Conservation (phyloP, 2,329 filamentous ascomycete species). For the Sporothrix schenckii region DNA sequence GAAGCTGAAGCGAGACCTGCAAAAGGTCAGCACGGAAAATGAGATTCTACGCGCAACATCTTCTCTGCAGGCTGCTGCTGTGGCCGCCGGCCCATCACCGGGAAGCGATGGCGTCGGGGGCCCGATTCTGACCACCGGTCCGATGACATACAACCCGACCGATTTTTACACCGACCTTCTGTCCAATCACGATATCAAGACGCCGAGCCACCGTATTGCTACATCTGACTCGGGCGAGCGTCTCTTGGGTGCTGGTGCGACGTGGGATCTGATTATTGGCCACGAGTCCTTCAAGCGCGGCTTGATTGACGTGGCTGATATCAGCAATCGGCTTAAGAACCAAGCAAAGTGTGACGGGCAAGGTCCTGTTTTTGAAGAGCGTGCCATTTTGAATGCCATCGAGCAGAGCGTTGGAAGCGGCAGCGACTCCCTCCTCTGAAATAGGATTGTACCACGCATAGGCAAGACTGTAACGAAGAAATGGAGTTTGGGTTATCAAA, state of each 20-base stretch:
- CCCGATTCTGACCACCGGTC: slow-evolving; percentile 62
- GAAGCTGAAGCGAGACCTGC: slow-evolving; percentile 78
- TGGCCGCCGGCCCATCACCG: slow-evolving; percentile 45
- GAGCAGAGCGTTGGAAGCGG: slow-evolving; percentile 75
- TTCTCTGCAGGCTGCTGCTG: slow-evolving; percentile 41
- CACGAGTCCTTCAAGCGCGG: slow-evolving; percentile 78
- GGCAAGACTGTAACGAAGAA: slow-evolving; percentile 22
- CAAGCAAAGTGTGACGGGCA: slow-evolving; percentile 81
- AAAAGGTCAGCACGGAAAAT: slow-evolving; percentile 85
- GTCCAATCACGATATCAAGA: slow-evolving; percentile 64
- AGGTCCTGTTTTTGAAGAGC: slow-evolving; percentile 84
- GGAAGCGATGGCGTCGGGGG: slow-evolving; percentile 50
- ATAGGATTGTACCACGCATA: background rate
- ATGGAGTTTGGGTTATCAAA: slow-evolving; percentile 21
- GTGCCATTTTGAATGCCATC: slow-evolving; percentile 72
- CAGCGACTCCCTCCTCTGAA: slow-evolving; percentile 70
- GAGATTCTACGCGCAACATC: slow-evolving; percentile 86
- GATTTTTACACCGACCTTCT: slow-evolving; percentile 70
- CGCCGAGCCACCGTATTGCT: slow-evolving; percentile 68
- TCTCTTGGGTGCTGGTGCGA: slow-evolving; percentile 73
- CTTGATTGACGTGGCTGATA: slow-evolving; percentile 76
- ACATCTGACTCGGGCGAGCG: slow-evolving; percentile 67
- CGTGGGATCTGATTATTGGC: slow-evolving; percentile 86
- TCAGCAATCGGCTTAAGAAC: slow-evolving; percentile 76
- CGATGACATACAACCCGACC: slow-evolving; percentile 70